Conservation (phyloP, 768 basidiomycete species). For the Collybia sordida region DNA sequence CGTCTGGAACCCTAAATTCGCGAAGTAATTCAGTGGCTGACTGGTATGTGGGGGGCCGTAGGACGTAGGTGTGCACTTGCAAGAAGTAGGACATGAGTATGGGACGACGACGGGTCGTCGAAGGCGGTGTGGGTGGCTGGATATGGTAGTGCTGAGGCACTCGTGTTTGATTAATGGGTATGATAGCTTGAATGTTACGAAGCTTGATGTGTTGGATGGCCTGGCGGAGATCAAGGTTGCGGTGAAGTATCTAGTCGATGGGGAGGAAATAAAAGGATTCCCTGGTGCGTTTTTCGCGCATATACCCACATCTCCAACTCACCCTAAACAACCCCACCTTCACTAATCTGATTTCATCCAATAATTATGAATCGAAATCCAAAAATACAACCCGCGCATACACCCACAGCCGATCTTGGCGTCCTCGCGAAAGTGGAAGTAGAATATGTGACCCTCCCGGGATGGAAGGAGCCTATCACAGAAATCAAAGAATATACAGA, state of each 20-base stretch:
- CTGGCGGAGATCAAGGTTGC: constrained; percentile 88
- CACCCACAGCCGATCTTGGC: constrained; percentile 74
- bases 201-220: constrained; percentile 88
- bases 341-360: too few relatives aligned
- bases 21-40: not conserved
- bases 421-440: constrained; percentile 78
- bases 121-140: constrained; percentile 96
- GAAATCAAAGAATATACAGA: constrained; percentile 61
- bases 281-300: constrained; percentile 59
- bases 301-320: not conserved
- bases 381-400: too few relatives aligned
- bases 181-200: constrained; percentile 90
- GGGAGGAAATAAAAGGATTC: constrained; percentile 78
- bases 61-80: constrained; percentile 83
- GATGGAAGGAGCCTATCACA: constrained; percentile 85
- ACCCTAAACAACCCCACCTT: too few relatives aligned
- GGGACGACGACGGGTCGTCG: constrained; percentile 92
- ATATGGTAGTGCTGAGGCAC: constrained; percentile 91
- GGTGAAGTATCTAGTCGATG: constrained; percentile 76
- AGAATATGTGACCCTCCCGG: constrained; percentile 84
- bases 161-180: constrained; percentile 96
- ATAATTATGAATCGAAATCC: too few relatives aligned
- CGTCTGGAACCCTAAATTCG: constrained; percentile 21
- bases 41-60: constrained; percentile 22
- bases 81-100: constrained; percentile 91